Evolutionary conservation across 2,329 filamentous ascomycete genomes (phyloP), one percentile per base, ranked within the genome.

Genomic region (Fusarium agapanthi): DNA sequence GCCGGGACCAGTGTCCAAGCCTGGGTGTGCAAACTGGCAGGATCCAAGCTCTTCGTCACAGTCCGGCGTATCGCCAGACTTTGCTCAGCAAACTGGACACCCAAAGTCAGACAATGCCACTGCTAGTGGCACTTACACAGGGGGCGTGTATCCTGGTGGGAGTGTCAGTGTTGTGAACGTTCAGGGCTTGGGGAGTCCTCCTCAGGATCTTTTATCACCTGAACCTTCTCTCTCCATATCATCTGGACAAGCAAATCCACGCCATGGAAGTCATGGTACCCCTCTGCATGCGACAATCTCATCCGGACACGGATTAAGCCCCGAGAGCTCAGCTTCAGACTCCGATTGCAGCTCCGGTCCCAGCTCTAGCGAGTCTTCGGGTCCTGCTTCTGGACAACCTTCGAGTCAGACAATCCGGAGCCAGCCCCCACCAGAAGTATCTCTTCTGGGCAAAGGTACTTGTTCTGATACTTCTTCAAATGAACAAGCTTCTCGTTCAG

Each of bases 401-500:
- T 64, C 20, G 37, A 48, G 28, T 58, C 67, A 65, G 37, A 40
- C 41, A 20, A 20, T 41, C 54, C 15, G 7, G 15, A 37, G 41
- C 51, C 51, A 43, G 45, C 38, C 48, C 38, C 65, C 67, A 54
- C 53, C 45, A 53, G 43, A 28, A 51, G 65, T 50, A 30, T 69
- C 38, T 47, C 15, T 35, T 34, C 16, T 13, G 10, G 18, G n/a
- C 24, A 40, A 26, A 51, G 35, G n/a, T 28, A 22, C 57, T 20
- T 55, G 56, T 38, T 51, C 44, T 44, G 16, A 11, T 45, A n/a
- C 47, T 43, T 38, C 18, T 16, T 26, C 43, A 34, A 35, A 48
- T 45, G 38, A 30, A 40, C 41, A 28, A 41, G 20, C 28, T 13
- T 43, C 14, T 22, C n/a, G 48, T 43, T 47, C 18, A 41, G 35